Conservation (phyloP, 2,329 filamentous ascomycete genomes). For the Penicillium sp. region DNA sequence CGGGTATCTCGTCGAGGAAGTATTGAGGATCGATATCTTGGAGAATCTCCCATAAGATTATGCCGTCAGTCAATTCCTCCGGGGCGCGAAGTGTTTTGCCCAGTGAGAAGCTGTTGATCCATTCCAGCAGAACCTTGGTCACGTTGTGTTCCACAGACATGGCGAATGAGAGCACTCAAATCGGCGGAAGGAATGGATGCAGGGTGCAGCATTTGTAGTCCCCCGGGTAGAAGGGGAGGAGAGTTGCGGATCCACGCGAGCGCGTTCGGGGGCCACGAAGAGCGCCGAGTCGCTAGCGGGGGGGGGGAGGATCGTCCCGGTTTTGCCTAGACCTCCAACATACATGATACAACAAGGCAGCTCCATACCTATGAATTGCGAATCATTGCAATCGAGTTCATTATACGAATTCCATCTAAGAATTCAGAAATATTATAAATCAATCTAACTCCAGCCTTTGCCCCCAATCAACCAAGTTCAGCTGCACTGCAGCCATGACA, state of each 20-base stretch:
- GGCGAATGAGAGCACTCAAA: constrained; percentile 16
- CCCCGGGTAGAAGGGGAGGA: constrained; percentile 1
- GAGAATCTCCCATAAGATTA: constrained; percentile 49
- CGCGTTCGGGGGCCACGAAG: constrained; percentile 19
- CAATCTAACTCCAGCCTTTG: neutral
- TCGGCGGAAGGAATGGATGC: constrained; percentile 5
- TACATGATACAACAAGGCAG: neutral
- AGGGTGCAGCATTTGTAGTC: constrained; percentile 16
- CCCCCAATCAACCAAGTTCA: neutral
- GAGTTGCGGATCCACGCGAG: constrained; percentile 26
- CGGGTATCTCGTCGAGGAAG: constrained; percentile 50
- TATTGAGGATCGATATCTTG: constrained; percentile 51
- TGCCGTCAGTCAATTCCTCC: constrained; percentile 47
- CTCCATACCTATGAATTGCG: no score
- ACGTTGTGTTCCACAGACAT: constrained; percentile 49
- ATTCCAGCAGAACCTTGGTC: constrained; percentile 48
- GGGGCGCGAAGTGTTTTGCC: constrained; percentile 43
- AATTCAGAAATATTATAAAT: neutral
- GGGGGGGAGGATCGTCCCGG: constrained; percentile 13
- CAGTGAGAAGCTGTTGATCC: constrained; percentile 48
- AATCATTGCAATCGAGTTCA: neutral
- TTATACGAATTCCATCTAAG: neutral
- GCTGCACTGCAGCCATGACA: neutral
- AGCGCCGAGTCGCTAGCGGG: constrained; percentile 19
- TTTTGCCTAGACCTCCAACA: neutral